Evolutionary conservation across 1,284 basidiomycete species (phyloP), one percentile per base, ranked within the genome.

Genomic region (Boletus sp.): DNA sequence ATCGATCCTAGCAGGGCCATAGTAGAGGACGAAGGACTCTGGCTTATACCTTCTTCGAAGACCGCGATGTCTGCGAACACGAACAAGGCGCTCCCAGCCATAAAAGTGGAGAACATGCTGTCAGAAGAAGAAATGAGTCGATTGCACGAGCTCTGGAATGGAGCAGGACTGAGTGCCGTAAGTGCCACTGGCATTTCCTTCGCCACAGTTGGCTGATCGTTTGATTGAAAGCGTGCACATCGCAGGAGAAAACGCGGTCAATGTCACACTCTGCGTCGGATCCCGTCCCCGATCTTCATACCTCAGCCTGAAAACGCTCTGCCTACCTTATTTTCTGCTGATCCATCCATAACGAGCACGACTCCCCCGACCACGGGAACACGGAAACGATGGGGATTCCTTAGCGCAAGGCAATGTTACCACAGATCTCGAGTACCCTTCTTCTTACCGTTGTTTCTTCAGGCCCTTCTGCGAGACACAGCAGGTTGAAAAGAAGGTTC

Each of bases 111-210:
- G 53, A 57, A 60, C 6, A 55, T 35, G 13, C 39, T 69, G n/a
- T 62, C 69, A 3, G 36, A 29, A 12, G 61, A 55, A 50, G 69
- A 72, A 18, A 59, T 66, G 56, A 16, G 29, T 15, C 49, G 48
- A 29, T 39, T 72, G 22, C 66, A 61, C 43, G 60, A 62, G 12
- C 57, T 65, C 24, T 74, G 69, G 69, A 71, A 71, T 18, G 71
- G 51, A 15, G 64, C 71, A 1, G 61, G 60, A 22, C 48, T 61
- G 7, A 61, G 60, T 33, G 62, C 68, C 31, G 64, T 65, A 37
- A 52, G 65, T 54, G 31, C 36, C 20, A 22, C 31, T n/a, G 27
- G 36, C 22, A 15, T n/a, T 41, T 18, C 16, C 29, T 18, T 22
- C 13, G 12, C 7, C 15, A 3, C 12, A 13, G n/a, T 24, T 35